phyloP scores from a whole-genome alignment of 2,329 filamentous ascomycete species.

The Tolypocladium sp. region DNA sequence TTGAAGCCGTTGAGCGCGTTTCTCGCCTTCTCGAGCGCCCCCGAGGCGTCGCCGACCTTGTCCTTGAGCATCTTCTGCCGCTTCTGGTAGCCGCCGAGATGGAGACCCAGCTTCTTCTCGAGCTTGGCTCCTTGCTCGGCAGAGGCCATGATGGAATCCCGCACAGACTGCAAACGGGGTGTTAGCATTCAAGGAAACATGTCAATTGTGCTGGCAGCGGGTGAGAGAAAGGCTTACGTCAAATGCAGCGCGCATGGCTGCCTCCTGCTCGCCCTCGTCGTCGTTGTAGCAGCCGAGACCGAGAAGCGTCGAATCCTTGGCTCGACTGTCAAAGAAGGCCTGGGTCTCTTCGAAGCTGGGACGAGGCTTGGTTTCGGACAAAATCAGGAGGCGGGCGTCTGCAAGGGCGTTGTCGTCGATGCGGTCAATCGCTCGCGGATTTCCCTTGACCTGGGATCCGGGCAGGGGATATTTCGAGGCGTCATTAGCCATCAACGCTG shows the following conservation, averaged over 20 bases:
- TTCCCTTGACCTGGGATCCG: constrained; percentile 54
- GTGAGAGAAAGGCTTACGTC: constrained; percentile 43
- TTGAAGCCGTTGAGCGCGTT: constrained; percentile 66
- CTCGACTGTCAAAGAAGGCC: constrained; percentile 41
- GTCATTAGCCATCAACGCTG: constrained; percentile 73
- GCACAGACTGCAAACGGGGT: constrained; percentile 44
- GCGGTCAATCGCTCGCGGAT: constrained; percentile 46
- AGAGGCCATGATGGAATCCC: constrained; percentile 61
- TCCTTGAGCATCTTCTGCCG: constrained; percentile 70
- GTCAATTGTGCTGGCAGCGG: background rate
- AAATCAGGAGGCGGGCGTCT: constrained; percentile 67
- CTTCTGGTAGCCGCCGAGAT: constrained; percentile 84
- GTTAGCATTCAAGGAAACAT: background rate
- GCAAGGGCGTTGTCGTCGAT: constrained; percentile 66
- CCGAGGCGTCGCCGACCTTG: constrained; percentile 69
- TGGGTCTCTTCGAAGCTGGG: constrained; percentile 42
- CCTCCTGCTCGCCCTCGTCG: constrained; percentile 58
- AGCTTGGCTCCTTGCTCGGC: constrained; percentile 79
- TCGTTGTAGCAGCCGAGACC: constrained; percentile 75
- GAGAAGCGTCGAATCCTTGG: constrained; percentile 54
- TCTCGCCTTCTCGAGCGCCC: constrained; percentile 64
- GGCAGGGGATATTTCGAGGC: constrained; percentile 65
- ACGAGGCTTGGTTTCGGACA: constrained; percentile 53
- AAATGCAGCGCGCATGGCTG: constrained; percentile 60
- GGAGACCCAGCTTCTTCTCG: constrained; percentile 84